Evolutionary conservation across 768 basidiomycete genomes (phyloP), one percentile per base, ranked within the genome.

Genomic region (Auriscalpium microsporum): DNA sequence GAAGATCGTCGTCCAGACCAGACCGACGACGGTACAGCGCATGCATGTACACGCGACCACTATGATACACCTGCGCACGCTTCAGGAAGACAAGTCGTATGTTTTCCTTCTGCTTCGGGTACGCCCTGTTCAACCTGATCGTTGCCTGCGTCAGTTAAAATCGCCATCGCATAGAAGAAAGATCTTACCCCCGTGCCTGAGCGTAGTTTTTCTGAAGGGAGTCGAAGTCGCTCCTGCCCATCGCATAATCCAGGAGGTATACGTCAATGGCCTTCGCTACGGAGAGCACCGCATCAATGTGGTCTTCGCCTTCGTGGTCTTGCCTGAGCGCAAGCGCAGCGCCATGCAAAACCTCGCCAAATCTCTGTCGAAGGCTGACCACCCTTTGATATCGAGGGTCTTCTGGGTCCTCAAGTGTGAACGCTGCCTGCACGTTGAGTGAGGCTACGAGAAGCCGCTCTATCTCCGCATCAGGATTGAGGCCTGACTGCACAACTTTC

Each of bases 211-310:
- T 90, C 68, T 85, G 84, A 63, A 86, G 64, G 10, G 78, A 72
- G 53, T 80, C 80, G 60, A 81, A 88, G 52, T 80, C 78, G 51
- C 69, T 28, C 28, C 28, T 28, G 28, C 28, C 28, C 28, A 28
- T 63, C 81, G 71, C 47, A 71, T 79, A 65, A 87, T 72, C 28
- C 5, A 28, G 28, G 4, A 28, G 13, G 79, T 87, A 68, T 89
- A 89, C 50, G 81, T 81, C 48, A 90, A 73, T 62, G 92, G 72
- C 83, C 84, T 47, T 82, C 82, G 21, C 83, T 16, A 90, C 79
- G 38, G 75, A 75, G 36, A 90, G 78, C 35, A 95, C 82, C 5
- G 90, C 87, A 67, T 98, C 94, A 45, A 90, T 87, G 58, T 90
- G 87, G 65, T 92, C 89, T 67, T 91, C 90, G 36, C 79, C 82